A percentile compares a stretch with the other conserved stretches of the same genome.
Conservation (phyloP, 2,329 filamentous ascomycete species). For the Fusarium concolor region DNA sequence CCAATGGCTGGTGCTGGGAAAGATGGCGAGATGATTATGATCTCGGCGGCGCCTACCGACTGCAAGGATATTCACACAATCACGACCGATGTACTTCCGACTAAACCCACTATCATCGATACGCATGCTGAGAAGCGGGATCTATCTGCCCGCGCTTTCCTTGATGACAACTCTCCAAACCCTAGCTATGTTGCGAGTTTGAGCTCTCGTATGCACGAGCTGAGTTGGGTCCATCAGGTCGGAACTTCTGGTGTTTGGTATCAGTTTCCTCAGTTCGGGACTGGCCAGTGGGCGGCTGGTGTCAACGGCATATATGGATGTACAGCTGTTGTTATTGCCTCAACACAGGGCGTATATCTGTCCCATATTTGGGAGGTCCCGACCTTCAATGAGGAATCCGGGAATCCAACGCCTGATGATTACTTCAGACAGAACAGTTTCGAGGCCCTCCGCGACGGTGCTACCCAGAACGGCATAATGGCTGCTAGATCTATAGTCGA, state of each 20-base stretch:
- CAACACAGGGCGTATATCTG: conserved; percentile 32
- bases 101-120: conserved; percentile 1
- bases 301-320: conserved; percentile 42
- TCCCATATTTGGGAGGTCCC: conserved; percentile 43
- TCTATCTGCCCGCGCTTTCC: neutral
- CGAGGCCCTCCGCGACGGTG: conserved; percentile 27
- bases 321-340: conserved; percentile 35
- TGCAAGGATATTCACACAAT: conserved; percentile 20
- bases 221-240: conserved; percentile 27
- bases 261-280: neutral
- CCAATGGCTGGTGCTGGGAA: neutral
- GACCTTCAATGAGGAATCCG: conserved; percentile 16
- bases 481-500: conserved; percentile 9
- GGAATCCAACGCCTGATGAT: neutral
- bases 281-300: conserved; percentile 17
- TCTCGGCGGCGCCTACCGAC: neutral
- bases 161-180: conserved; percentile 19
- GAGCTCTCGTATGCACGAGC: neutral
- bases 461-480: neutral
- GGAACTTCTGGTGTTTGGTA: conserved; percentile 32
- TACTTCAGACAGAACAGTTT: conserved; percentile 15
- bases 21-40: conserved; percentile 10
- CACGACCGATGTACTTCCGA: conserved; percentile 27
- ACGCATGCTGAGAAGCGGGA: neutral
- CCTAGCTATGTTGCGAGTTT: conserved; percentile 21